Conservation (phyloP, 768 basidiomycete genomes). For the Mrakia blollopis region DNA sequence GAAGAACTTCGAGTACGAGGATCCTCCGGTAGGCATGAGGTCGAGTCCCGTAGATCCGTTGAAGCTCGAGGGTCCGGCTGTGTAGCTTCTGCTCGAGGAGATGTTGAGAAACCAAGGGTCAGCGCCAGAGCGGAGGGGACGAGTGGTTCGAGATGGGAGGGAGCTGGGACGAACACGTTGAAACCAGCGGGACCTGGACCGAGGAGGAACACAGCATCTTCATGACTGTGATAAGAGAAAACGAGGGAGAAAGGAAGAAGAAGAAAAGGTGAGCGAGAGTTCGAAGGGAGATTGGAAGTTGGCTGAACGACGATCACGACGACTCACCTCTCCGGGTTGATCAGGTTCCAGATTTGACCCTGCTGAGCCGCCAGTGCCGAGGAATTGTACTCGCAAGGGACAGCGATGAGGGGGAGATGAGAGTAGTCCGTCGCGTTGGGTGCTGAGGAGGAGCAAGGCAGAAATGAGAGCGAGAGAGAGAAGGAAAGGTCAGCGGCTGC, state of each 20-base stretch:
- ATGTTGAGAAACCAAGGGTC: neutral
- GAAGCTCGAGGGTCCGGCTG: neutral
- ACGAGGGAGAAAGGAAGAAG: neutral
- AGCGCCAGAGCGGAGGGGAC: neutral
- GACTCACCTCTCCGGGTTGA: neutral
- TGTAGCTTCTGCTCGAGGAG: neutral
- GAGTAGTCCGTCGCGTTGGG: conserved; percentile 9
- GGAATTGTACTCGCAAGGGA: neutral
- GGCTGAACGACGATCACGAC: neutral
- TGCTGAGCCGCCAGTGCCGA: neutral
- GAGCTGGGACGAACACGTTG: neutral
- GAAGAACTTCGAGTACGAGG: neutral
- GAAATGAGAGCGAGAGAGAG: neutral
- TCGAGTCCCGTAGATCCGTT: neutral
- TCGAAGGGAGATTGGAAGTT: neutral
- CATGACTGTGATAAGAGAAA: neutral
- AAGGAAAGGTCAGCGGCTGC: neutral
- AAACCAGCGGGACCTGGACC: neutral
- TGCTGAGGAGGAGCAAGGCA: neutral
- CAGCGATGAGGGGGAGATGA: conserved; percentile 1
- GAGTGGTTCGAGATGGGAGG: neutral
- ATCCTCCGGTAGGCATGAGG: neutral
- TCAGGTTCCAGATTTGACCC: neutral
- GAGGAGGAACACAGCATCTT: neutral
- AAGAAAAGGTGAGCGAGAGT: neutral